phyloP scores from a whole-genome alignment of 139 green algal genomes.

The Trebouxia sp. region DNA sequence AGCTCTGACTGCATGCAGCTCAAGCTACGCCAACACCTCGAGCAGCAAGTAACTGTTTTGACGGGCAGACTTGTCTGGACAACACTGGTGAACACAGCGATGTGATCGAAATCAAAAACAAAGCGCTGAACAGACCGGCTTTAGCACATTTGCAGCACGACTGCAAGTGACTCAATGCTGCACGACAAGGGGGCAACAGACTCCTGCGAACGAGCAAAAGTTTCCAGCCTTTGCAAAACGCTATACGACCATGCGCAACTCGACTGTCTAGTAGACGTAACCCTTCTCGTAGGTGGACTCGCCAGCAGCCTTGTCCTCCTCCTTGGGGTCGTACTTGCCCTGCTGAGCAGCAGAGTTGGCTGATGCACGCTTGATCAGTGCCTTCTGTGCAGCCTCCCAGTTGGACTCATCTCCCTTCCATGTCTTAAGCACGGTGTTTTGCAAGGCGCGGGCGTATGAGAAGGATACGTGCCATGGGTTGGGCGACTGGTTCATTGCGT shows the following conservation, averaged over 20 bases:
- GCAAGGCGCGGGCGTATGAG: conserved; percentile 98
- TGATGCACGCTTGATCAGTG: conserved; percentile 90
- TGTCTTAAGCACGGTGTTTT: conserved; percentile 83
- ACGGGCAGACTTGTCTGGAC: no score
- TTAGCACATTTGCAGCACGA: no score
- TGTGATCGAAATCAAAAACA: no score
- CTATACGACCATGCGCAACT: neutral
- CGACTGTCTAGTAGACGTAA: conserved; percentile 85
- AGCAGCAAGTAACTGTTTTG: no score
- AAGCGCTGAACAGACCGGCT: no score
- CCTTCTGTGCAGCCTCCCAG: conserved; percentile 82
- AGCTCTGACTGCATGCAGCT: no score
- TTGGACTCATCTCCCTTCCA: conserved; percentile 92
- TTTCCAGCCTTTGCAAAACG: no score
- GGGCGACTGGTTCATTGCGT: conserved; percentile 98
- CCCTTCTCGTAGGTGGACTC: conserved; percentile 95
- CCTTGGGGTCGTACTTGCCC: conserved; percentile 89
- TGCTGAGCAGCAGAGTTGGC: conserved; percentile 96
- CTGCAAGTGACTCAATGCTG: no score
- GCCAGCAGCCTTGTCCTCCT: conserved; percentile 70
- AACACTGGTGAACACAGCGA: no score
- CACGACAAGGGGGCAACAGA: no score
- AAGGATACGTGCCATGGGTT: conserved; percentile 99
- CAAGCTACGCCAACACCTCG: no score
- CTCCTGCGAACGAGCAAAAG: no score